These are phyloP conservation scores for Fusarium tanahbumbuense DNA, from an alignment of 2,329 filamentous ascomycete genomes.

Conservation along the genomic window DNA sequence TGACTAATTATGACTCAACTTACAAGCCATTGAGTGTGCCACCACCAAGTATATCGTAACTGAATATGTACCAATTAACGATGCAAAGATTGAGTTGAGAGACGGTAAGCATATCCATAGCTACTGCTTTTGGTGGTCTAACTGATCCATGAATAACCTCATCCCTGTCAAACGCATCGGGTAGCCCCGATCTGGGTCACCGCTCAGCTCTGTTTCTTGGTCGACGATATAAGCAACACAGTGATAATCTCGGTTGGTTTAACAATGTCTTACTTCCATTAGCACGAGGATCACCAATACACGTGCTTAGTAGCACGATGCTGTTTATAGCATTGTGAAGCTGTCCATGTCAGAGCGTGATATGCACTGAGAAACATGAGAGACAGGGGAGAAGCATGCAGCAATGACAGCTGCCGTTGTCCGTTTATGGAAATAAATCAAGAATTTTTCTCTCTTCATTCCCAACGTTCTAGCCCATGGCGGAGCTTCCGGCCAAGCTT, in stretches of 20 bases:
- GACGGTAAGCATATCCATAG: conserved; percentile 16
- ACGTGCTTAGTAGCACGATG: not conserved
- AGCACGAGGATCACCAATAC: not conserved
- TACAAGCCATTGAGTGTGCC: not conserved
- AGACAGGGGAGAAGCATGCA: conserved; percentile 1
- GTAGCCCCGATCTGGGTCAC: conserved; percentile 34
- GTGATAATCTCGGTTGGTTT: not conserved
- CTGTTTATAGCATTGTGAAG: conserved; percentile 4
- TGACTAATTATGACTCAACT: conserved; percentile 14
- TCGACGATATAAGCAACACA: conserved; percentile 5
- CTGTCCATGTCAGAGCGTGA: conserved; percentile 4
- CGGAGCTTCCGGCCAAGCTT: conserved; percentile 35
- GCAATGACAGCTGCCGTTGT: not conserved
- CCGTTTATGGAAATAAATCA: conserved; percentile 17
- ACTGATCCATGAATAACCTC: conserved; percentile 8
- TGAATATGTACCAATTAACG: conserved; percentile 9
- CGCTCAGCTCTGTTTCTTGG: conserved; percentile 23
- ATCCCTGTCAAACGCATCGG: conserved; percentile 24
- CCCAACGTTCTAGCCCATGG: conserved; percentile 7
- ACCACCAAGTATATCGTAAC: not conserved
- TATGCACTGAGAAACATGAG: conserved; percentile 7
- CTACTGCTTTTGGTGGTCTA: no score
- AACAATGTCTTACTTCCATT: not conserved
- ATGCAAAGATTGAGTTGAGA: conserved; percentile 9
- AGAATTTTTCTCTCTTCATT: conserved; percentile 14